These are phyloP conservation scores for Chlorophyllum brunneum DNA, from an alignment of 768 basidiomycete species.

Conservation along the genomic window DNA sequence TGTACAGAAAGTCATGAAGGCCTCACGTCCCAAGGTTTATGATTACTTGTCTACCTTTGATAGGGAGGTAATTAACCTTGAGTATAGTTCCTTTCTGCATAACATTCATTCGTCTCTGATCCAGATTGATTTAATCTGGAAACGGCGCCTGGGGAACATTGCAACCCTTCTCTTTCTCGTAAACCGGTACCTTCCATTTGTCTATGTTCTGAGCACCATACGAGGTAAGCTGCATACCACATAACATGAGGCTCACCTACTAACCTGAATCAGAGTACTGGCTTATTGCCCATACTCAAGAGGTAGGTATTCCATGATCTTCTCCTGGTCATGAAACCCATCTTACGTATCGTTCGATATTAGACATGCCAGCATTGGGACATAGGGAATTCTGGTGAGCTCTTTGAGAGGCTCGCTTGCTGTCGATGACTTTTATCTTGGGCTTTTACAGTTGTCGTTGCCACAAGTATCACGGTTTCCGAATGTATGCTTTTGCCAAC, in stretches of 20 bases:
- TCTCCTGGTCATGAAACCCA: no score
- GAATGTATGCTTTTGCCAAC: not conserved
- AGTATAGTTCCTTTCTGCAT: not conserved
- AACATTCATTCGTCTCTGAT: slow-evolving; percentile 21
- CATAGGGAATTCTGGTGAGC: slow-evolving; percentile 1
- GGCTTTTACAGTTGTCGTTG: not conserved
- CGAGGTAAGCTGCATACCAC: not conserved
- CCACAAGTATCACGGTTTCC: not conserved
- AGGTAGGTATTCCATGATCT: no score
- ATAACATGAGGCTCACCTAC: not conserved
- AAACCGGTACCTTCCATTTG: slow-evolving; percentile 3
- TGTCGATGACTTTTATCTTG: not conserved
- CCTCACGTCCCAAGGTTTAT: no score
- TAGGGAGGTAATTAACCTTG: slow-evolving; percentile 2
- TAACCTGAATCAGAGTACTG: not conserved
- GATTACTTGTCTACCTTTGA: slow-evolving; percentile 3
- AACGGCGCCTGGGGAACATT: slow-evolving; percentile 7
- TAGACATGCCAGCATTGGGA: slow-evolving; percentile 1
- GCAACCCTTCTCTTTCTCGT: slow-evolving; percentile 3
- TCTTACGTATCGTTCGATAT: not conserved
- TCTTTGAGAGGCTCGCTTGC: no score
- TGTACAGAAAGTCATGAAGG: no score
- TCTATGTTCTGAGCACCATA: not conserved
- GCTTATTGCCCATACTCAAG: not conserved
- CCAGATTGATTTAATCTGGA: slow-evolving; percentile 14